These are phyloP conservation scores for Cryptococcus sp. DNA, from an alignment of 1,284 basidiomycete genomes.

Conservation along the genomic window DNA sequence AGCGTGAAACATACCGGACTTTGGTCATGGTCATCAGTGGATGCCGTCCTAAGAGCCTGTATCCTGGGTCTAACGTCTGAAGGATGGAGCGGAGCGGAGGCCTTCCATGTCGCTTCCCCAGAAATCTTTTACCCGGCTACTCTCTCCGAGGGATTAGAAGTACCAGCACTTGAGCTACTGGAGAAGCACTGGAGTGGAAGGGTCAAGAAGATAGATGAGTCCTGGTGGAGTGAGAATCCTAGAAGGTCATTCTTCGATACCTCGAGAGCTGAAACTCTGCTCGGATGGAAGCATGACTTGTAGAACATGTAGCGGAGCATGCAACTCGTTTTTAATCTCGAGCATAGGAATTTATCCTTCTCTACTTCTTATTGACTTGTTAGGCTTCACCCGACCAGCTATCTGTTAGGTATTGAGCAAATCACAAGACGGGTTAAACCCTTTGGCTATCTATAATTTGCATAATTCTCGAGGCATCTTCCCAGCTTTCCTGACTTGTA, in stretches of 20 bases:
- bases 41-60: constrained; percentile 29
- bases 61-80: constrained; percentile 32
- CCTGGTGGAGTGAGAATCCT: constrained; percentile 11
- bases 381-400: constrained; percentile 15
- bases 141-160: constrained; percentile 2
- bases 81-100: constrained; percentile 42
- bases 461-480: constrained; percentile 11
- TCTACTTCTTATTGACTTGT: constrained; percentile 16
- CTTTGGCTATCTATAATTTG: constrained; percentile 12
- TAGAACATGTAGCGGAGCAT: too few species aligned
- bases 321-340: constrained; percentile 11
- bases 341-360: constrained; percentile 12
- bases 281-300: constrained; percentile 24
- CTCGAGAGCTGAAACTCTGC: constrained; percentile 41
- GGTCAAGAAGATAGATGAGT: not conserved
- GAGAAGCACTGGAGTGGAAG: not conserved
- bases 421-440: constrained; percentile 11
- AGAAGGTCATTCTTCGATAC: constrained; percentile 34
- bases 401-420: constrained; percentile 13
- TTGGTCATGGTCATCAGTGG: constrained; percentile 32
- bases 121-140: constrained; percentile 27
- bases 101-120: constrained; percentile 40
- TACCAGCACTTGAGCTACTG: constrained; percentile 19
- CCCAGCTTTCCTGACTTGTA: constrained; percentile 13
- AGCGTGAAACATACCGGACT: too few species aligned